Conservation (phyloP, 352 stramenopile genomes). For the Phytophthora meadii region DNA sequence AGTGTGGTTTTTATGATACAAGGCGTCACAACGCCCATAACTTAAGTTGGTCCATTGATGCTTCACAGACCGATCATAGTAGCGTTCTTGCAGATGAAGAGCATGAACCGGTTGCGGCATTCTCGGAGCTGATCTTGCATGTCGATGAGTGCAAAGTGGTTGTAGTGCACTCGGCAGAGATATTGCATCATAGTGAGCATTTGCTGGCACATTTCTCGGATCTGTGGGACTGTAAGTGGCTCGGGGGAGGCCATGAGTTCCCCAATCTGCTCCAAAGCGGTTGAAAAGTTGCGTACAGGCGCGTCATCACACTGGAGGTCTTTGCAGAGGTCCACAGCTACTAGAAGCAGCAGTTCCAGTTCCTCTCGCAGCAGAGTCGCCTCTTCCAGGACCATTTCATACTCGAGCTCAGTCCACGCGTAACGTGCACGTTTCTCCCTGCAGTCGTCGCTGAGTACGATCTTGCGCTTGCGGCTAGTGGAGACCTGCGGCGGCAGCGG, state of each 20-base stretch:
- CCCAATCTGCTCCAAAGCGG: conserved; percentile 50
- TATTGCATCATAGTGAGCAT: conserved; percentile 83
- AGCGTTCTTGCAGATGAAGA: conserved; percentile 79
- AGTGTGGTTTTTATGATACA: conserved; percentile 31
- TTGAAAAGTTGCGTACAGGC: conserved; percentile 38
- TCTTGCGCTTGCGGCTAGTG: conserved; percentile 56
- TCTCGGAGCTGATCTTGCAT: conserved; percentile 77
- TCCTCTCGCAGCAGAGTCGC: conserved; percentile 72
- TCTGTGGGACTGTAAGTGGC: conserved; percentile 59
- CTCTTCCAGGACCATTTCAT: conserved; percentile 77
- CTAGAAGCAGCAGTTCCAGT: conserved; percentile 69
- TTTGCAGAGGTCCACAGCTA: conserved; percentile 60
- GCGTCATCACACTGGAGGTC: conserved; percentile 54
- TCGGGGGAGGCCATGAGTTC: conserved; percentile 54
- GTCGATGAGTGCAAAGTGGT: conserved; percentile 73
- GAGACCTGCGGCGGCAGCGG: conserved; percentile 14
- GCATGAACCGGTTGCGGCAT: conserved; percentile 78
- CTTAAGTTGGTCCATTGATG: conserved; percentile 15
- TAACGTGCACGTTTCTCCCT: conserved; percentile 59
- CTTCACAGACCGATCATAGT: conserved; percentile 65
- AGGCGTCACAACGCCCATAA: conserved; percentile 26
- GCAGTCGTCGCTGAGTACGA: conserved; percentile 42
- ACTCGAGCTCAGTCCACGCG: conserved; percentile 73
- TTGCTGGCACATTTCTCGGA: conserved; percentile 70
- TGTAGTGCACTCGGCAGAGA: conserved; percentile 67